These are phyloP conservation scores for Cunninghamia lanceolata DNA, from an alignment of 75 land plant species.

Conservation along the genomic window DNA sequence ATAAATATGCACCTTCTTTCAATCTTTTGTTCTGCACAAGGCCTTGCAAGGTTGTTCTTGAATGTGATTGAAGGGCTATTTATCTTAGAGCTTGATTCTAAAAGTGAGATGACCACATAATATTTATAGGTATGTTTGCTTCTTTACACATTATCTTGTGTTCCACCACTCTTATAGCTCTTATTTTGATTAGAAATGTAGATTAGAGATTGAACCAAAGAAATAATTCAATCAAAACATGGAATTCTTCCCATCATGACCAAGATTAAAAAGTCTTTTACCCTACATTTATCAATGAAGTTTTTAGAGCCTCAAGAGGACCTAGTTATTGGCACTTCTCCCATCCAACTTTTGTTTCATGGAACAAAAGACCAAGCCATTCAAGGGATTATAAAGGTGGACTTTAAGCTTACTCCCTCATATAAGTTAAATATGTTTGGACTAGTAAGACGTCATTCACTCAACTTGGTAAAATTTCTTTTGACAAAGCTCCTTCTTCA, in stretches of 20 bases:
- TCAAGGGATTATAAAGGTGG: not conserved
- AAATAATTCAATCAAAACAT: conserved; percentile 12
- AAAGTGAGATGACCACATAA: not conserved
- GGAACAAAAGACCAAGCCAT: conserved; percentile 15
- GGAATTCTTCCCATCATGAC: conserved; percentile 13
- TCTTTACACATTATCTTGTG: too few species aligned
- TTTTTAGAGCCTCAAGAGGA: conserved; percentile 17
- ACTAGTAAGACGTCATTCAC: not conserved
- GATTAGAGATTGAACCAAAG: conserved; percentile 16
- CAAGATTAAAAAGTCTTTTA: conserved; percentile 12
- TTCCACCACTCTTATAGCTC: not conserved
- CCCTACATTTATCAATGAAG: conserved; percentile 1
- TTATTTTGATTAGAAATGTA: not conserved
- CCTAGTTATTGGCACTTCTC: not conserved
- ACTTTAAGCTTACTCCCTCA: conserved; percentile 1
- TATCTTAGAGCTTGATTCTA: not conserved
- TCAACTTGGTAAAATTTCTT: not conserved
- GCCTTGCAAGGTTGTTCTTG: conserved; percentile 11
- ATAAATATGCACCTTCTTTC: not conserved
- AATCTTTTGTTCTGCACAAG: conserved; percentile 1
- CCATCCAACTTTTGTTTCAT: conserved; percentile 20
- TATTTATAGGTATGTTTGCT: not conserved
- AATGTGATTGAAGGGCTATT: conserved; percentile 12
- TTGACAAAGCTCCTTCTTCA: too few species aligned
- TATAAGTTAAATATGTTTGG: not conserved